Evolutionary conservation across 345 rosid genomes (phyloP).

Genomic region (Pistacia vera): DNA sequence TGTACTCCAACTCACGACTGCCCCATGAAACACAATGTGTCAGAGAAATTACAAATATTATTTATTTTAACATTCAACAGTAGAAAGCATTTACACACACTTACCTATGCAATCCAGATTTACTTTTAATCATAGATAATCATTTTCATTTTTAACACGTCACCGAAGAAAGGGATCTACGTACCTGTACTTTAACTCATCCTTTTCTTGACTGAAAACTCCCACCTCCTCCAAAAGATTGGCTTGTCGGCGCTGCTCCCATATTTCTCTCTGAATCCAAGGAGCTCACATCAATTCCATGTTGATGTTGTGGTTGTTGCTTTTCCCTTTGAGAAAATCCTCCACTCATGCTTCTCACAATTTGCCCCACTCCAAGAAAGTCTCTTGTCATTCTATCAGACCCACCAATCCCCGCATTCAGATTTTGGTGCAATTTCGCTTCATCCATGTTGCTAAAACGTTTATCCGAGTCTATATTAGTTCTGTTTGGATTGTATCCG

Average conservation of each 20-base stretch:
- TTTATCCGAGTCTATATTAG: conserved; percentile 1
- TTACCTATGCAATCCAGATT: conserved; percentile 3
- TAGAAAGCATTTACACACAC: neutral
- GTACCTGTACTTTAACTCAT: conserved; percentile 11
- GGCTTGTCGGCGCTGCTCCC: conserved; percentile 42
- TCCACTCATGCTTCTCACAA: conserved; percentile 51
- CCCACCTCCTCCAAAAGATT: conserved; percentile 33
- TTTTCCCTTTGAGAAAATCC: conserved; percentile 41
- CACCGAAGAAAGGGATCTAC: neutral
- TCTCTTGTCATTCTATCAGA: conserved; percentile 72
- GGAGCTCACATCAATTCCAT: conserved; percentile 26
- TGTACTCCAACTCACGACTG: conserved; percentile 35
- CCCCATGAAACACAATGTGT: conserved; percentile 52
- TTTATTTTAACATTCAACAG: neutral
- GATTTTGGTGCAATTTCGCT: conserved; percentile 28
- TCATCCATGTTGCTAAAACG: conserved; percentile 25
- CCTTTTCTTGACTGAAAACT: conserved; percentile 5
- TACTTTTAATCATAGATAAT: neutral
- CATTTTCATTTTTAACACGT: neutral
- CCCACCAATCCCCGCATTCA: conserved; percentile 29
- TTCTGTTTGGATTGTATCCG: conserved; percentile 16
- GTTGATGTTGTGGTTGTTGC: conserved; percentile 16
- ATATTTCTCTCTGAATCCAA: conserved; percentile 43
- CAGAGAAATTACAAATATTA: conserved; percentile 27
- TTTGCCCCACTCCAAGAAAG: conserved; percentile 80